A percentile compares a stretch with the other conserved stretches of the same genome.
phyloP scores from a whole-genome alignment of 257 asterid genomes.

The Verbascum thapsus region DNA sequence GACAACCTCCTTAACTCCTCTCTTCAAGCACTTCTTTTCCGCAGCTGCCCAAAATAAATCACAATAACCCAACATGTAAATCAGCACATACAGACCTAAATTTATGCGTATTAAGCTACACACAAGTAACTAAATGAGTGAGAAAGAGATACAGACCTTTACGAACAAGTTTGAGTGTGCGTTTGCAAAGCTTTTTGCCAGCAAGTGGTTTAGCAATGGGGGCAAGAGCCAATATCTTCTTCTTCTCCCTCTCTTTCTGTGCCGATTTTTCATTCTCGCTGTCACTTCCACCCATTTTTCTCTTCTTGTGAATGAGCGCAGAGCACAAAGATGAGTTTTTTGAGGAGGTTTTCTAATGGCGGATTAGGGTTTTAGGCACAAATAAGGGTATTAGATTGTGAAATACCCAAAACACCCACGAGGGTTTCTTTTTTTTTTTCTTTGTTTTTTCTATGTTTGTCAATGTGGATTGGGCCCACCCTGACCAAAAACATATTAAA shows the following conservation, averaged over 20 bases:
- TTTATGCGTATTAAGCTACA: not conserved
- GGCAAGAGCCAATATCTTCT: constrained; percentile 70
- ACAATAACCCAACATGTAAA: not conserved
- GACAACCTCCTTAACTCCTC: constrained; percentile 97
- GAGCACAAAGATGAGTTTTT: not conserved
- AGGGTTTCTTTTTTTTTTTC: too few species aligned
- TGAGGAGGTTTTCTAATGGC: not conserved
- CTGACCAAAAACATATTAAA: too few species aligned
- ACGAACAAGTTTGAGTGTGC: constrained; percentile 86
- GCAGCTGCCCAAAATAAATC: constrained; percentile 51
- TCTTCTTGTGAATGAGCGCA: not conserved
- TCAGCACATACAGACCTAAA: not conserved
- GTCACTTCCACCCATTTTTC: constrained; percentile 74
- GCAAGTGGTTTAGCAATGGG: constrained; percentile 96
- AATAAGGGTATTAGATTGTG: not conserved
- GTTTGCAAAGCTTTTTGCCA: constrained; percentile 85
- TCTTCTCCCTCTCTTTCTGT: constrained; percentile 83
- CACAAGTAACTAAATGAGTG: constrained; percentile 30
- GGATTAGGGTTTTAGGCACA: constrained; percentile 23
- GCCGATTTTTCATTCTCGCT: constrained; percentile 76
- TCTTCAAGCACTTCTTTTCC: constrained; percentile 90
- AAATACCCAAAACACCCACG: too few species aligned
- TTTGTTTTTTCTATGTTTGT: too few species aligned
- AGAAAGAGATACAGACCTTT: constrained; percentile 46
- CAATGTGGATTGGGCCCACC: too few species aligned